Percentiles rank a stretch among this genome's conserved stretches.
Conservation (phyloP, 1,284 basidiomycete genomes). For the Anthracocystis panici-leucophaei region DNA sequence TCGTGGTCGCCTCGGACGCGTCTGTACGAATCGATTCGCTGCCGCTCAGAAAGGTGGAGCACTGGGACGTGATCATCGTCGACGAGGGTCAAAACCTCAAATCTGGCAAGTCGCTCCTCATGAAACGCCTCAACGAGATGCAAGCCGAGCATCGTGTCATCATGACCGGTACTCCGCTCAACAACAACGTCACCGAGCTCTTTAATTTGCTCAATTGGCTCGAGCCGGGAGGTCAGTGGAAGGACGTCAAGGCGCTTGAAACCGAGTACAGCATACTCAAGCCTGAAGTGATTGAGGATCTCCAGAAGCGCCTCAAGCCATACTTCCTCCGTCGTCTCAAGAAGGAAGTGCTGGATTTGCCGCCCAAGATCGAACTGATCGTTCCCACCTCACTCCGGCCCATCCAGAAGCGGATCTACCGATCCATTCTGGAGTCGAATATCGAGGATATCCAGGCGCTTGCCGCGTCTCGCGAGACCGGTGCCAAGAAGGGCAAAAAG, state of each 20-base stretch:
- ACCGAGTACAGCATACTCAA: conserved; percentile 56
- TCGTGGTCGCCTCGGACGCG: conserved; percentile 54
- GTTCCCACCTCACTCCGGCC: conserved; percentile 90
- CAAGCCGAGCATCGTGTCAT: conserved; percentile 85
- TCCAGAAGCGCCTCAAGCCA: conserved; percentile 82
- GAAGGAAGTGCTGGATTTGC: conserved; percentile 88
- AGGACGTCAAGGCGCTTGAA: conserved; percentile 49
- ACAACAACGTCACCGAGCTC: conserved; percentile 91
- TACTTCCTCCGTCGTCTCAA: conserved; percentile 94
- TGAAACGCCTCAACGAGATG: conserved; percentile 86
- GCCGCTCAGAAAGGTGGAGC: conserved; percentile 77
- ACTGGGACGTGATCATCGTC: conserved; percentile 91
- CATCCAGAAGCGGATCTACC: conserved; percentile 89
- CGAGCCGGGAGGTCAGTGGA: conserved; percentile 47
- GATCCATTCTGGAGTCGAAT: conserved; percentile 68
- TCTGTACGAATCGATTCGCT: conserved; percentile 39
- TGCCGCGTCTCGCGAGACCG: conserved; percentile 28
- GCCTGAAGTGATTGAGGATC: conserved; percentile 73
- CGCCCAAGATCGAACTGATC: conserved; percentile 83
- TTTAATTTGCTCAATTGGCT: conserved; percentile 61
- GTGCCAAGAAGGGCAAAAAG: conserved; percentile 32
- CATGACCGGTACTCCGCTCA: conserved; percentile 93
- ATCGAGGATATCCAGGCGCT: conserved; percentile 59
- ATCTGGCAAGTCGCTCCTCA: conserved; percentile 76
- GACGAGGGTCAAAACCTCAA: conserved; percentile 87